Conservation (phyloP, 352 stramenopile species). For the Thraustotheca clavata region DNA sequence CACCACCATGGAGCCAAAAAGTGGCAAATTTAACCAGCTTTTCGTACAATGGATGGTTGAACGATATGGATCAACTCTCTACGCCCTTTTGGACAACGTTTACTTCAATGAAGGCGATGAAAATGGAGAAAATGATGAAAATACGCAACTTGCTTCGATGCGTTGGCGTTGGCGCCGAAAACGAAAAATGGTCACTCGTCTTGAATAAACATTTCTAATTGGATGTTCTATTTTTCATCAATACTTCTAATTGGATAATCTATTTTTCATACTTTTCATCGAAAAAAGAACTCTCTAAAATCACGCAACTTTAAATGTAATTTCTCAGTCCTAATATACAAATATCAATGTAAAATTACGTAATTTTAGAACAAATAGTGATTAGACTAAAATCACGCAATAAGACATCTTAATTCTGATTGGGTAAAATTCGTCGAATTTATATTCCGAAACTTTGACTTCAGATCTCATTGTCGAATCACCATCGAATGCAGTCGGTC, state of each 20-base stretch:
- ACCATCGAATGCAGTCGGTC: not conserved
- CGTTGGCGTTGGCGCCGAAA: constrained; percentile 12
- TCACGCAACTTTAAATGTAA: too few species aligned
- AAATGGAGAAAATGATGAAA: not conserved
- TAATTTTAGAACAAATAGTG: too few species aligned
- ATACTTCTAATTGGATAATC: too few species aligned
- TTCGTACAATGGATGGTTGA: constrained; percentile 7
- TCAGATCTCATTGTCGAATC: not conserved
- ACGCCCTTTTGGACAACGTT: constrained; percentile 1
- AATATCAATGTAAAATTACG: too few species aligned
- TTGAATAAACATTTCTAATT: constrained; percentile 1
- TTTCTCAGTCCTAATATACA: too few species aligned
- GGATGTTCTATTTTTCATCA: too few species aligned
- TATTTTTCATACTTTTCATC: too few species aligned
- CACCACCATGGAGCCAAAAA: not conserved
- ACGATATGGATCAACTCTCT: not conserved
- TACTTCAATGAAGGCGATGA: constrained; percentile 13
- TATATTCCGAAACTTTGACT: not conserved
- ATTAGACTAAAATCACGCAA: too few species aligned
- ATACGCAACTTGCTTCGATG: constrained; percentile 6
- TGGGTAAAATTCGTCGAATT: constrained; percentile 4
- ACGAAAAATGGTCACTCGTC: constrained; percentile 8
- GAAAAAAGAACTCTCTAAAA: too few species aligned
- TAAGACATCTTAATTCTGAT: too few species aligned
- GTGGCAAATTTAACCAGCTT: not conserved